phyloP scores from a whole-genome alignment of 495 filamentous ascomycete species.

The Penicillium malachiteum region DNA sequence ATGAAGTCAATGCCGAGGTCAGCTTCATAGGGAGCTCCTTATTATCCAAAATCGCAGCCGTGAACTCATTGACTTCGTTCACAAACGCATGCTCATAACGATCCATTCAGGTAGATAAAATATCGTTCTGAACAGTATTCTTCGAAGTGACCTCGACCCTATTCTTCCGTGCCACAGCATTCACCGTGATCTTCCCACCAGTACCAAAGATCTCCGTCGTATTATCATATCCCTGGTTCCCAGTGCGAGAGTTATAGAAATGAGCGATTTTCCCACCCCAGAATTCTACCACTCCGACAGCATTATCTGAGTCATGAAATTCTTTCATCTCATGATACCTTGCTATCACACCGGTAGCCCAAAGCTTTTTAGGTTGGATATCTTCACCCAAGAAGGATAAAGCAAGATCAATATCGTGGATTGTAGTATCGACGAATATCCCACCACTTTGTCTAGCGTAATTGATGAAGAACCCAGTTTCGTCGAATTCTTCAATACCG shows the following conservation, averaged over 20 bases:
- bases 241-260: conserved; percentile 34
- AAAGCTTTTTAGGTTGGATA: no score
- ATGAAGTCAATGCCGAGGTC: conserved; percentile 43
- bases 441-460: no score
- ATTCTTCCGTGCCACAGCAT: conserved; percentile 21
- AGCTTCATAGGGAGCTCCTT: conserved; percentile 43
- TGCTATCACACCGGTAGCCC: no score
- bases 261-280: conserved; percentile 35
- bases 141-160: conserved; percentile 20
- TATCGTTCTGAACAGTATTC: conserved; percentile 25
- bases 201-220: conserved; percentile 32
- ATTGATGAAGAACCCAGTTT: no score
- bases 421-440: no score
- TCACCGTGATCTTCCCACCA: conserved; percentile 32
- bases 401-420: no score
- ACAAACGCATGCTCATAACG: conserved; percentile 17
- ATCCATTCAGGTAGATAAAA: conserved; percentile 15
- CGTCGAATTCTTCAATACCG: no score
- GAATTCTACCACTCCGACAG: conserved; percentile 34
- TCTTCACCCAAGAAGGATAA: no score
- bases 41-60: conserved; percentile 44
- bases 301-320: conserved; percentile 30
- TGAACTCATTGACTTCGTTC: conserved; percentile 29
- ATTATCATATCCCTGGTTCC: conserved; percentile 31
- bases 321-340: conserved; percentile 19